phyloP scores from a whole-genome alignment of 1,139 yeast genomes.

The Meyerozyma smithsonii region DNA sequence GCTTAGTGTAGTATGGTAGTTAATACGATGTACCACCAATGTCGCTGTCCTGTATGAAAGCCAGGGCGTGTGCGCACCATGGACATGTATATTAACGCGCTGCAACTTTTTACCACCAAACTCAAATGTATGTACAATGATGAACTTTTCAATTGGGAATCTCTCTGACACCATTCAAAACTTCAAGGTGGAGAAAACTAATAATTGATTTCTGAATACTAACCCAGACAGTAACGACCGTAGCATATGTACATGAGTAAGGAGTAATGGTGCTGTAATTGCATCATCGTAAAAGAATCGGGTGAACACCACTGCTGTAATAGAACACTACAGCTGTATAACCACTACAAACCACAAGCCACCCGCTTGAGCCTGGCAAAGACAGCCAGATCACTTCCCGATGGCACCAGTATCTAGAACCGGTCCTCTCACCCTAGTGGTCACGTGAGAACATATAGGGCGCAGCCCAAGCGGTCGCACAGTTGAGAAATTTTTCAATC shows the following conservation, averaged over 20 bases:
- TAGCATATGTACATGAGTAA: no score
- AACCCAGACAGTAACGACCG: no score
- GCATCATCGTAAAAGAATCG: no score
- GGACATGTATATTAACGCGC: background rate
- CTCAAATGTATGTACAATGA: slow-evolving; percentile 16
- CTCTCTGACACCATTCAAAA: slow-evolving; percentile 33
- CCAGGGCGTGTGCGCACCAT: background rate
- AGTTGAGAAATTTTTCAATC: slow-evolving; percentile 8
- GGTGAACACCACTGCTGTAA: no score
- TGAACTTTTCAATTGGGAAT: slow-evolving; percentile 34
- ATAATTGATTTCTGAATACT: slow-evolving; percentile 15
- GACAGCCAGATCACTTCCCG: no score
- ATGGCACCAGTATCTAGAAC: background rate
- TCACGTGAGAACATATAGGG: slow-evolving; percentile 5
- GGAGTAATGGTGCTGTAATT: no score
- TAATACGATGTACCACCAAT: background rate
- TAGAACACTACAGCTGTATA: no score
- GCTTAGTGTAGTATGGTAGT: background rate
- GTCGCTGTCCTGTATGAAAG: background rate
- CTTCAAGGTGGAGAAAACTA: slow-evolving; percentile 23
- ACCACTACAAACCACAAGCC: no score
- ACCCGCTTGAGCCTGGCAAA: no score
- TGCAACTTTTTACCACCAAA: background rate
- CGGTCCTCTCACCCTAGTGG: background rate
- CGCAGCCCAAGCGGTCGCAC: slow-evolving; percentile 6